phyloP scores from a whole-genome alignment of 2,329 filamentous ascomycete genomes.

The Botryotinia convoluta region DNA sequence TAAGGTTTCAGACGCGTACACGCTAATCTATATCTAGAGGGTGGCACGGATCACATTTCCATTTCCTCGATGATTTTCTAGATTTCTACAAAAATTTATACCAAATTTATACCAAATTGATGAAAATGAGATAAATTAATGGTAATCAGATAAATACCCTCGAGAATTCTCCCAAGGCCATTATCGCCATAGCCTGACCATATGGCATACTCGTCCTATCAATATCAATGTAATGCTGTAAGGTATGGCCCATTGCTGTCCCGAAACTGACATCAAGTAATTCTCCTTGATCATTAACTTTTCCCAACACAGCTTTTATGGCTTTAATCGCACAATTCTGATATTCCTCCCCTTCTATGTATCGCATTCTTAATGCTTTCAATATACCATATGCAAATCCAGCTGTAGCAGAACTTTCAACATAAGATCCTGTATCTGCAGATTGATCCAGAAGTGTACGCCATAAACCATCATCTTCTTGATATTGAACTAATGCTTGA shows the following conservation, averaged over 20 bases:
- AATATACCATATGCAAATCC: constrained; percentile 79
- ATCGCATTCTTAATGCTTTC: constrained; percentile 68
- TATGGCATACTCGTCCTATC: constrained; percentile 78
- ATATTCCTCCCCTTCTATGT: constrained; percentile 59
- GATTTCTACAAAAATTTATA: neutral
- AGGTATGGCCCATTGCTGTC: constrained; percentile 69
- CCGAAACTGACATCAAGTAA: constrained; percentile 74
- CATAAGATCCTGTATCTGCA: constrained; percentile 65
- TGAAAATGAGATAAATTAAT: neutral
- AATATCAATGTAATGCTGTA: constrained; percentile 78
- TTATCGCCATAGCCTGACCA: constrained; percentile 81
- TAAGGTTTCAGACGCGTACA: neutral
- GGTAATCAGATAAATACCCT: constrained; percentile 38
- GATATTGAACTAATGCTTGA: constrained; percentile 58
- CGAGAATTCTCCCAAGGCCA: constrained; percentile 73
- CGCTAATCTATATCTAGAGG: neutral
- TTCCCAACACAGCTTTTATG: constrained; percentile 62
- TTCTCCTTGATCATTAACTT: constrained; percentile 66
- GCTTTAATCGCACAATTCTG: constrained; percentile 62
- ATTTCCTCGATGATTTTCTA: neutral
- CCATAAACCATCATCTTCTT: constrained; percentile 66
- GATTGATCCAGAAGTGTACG: constrained; percentile 69
- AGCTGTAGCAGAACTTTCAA: constrained; percentile 74
- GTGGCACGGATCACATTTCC: neutral
- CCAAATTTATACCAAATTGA: neutral